Conservation (phyloP, 106 monocot species). For the Platanthera zijinensis region DNA sequence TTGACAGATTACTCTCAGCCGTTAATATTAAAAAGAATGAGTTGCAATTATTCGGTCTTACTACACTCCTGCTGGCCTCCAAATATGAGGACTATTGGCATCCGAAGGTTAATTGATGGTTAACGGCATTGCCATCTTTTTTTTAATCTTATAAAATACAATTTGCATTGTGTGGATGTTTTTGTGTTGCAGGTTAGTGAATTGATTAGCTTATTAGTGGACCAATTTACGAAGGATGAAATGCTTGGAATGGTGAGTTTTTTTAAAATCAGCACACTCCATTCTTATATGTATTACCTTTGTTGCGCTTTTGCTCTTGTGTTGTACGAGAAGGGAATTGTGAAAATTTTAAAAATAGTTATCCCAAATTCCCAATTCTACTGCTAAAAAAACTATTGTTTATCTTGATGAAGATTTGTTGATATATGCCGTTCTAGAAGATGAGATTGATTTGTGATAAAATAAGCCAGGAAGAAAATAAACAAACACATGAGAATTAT, state of each 20-base stretch:
- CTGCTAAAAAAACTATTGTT: too few relatives aligned
- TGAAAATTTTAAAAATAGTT: too few relatives aligned
- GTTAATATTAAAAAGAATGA: constrained; percentile 27
- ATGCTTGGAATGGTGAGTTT: constrained; percentile 45
- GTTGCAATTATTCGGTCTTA: constrained; percentile 44
- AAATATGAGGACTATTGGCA: constrained; percentile 62
- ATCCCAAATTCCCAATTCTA: too few relatives aligned
- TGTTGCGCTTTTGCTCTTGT: too few relatives aligned
- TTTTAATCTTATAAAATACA: background rate
- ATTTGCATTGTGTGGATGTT: background rate
- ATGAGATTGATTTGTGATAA: too few relatives aligned
- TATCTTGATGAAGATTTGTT: too few relatives aligned
- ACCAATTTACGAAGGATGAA: constrained; percentile 25
- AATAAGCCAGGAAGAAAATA: too few relatives aligned
- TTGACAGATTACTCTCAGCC: constrained; percentile 43
- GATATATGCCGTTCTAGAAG: too few relatives aligned
- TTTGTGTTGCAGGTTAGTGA: constrained; percentile 32
- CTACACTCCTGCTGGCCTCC: constrained; percentile 38
- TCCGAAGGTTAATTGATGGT: constrained; percentile 30
- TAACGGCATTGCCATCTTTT: background rate
- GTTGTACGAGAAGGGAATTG: too few relatives aligned
- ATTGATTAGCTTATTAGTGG: constrained; percentile 33
- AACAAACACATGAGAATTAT: too few relatives aligned
- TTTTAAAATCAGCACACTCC: background rate
- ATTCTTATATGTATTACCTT: too few relatives aligned